Evolutionary conservation across 306 rosid species (phyloP).

Genomic region (Luffa aegyptiaca): DNA sequence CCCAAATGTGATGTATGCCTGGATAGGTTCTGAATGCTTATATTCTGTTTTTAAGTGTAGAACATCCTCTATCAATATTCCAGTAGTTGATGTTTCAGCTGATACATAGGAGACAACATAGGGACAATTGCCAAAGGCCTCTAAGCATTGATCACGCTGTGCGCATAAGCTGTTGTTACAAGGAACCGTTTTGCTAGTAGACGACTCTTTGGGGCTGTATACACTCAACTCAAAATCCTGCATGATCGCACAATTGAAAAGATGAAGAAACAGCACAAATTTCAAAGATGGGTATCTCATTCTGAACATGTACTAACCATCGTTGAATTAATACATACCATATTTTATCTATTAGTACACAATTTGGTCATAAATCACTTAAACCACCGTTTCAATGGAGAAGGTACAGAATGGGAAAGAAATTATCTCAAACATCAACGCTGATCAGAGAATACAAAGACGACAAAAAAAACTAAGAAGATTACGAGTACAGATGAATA

Average conservation of each 20-base stretch:
- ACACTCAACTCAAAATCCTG: constrained; percentile 70
- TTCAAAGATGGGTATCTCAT: neutral
- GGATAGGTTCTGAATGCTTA: constrained; percentile 39
- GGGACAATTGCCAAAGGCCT: constrained; percentile 58
- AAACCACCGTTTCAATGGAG: neutral
- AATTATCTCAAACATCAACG: neutral
- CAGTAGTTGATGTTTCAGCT: constrained; percentile 79
- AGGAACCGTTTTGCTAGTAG: constrained; percentile 66
- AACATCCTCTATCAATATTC: constrained; percentile 75
- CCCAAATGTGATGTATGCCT: constrained; percentile 84
- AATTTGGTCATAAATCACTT: neutral
- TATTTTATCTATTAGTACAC: neutral
- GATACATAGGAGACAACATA: constrained; percentile 84
- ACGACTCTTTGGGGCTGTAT: constrained; percentile 72
- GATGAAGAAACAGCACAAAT: neutral
- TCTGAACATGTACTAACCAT: neutral
- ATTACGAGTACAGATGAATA: neutral
- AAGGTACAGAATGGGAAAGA: neutral
- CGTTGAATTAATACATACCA: neutral
- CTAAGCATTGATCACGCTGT: constrained; percentile 49
- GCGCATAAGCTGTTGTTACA: constrained; percentile 62
- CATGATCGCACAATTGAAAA: neutral
- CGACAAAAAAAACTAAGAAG: neutral
- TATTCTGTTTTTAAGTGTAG: constrained; percentile 59
- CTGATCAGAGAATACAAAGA: neutral